Conservation (phyloP, 208 protist genomes). For the Cochliopodium minus region DNA sequence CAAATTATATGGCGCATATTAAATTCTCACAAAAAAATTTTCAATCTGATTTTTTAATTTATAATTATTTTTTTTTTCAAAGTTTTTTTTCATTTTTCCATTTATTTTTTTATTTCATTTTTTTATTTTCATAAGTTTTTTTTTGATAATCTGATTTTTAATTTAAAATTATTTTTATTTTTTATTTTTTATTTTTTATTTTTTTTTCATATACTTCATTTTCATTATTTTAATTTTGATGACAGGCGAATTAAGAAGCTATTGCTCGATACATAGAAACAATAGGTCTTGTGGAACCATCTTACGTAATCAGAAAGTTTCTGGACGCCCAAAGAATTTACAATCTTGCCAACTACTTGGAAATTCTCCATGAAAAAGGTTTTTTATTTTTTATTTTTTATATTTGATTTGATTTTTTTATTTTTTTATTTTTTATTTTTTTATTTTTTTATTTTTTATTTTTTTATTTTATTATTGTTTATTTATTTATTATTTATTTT, state of each 20-base stretch:
- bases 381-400: neutral
- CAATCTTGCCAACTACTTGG: slow-evolving; percentile 73
- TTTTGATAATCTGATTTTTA: too few species aligned
- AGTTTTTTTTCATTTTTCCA: too few species aligned
- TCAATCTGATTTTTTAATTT: too few species aligned
- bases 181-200: too few species aligned
- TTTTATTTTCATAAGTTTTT: too few species aligned
- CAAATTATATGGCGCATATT: too few species aligned
- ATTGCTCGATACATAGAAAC: slow-evolving; percentile 74
- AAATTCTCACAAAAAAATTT: too few species aligned
- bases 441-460: neutral
- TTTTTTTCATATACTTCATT: too few species aligned
- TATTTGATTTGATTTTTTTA: neutral
- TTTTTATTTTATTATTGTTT: neutral
- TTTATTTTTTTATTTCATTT: too few species aligned
- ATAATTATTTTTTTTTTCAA: too few species aligned
- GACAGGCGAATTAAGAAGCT: slow-evolving; percentile 54
- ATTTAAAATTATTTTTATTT: too few species aligned
- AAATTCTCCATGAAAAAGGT: slow-evolving; percentile 45
- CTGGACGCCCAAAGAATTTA: slow-evolving; percentile 68
- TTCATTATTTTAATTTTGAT: too few species aligned
- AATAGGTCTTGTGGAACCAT: slow-evolving; percentile 77
- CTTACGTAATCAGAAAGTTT: slow-evolving; percentile 84
- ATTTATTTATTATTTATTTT: neutral
- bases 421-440: neutral